Conservation (phyloP, 352 stramenopile species). For the Globisporangium nunn region DNA sequence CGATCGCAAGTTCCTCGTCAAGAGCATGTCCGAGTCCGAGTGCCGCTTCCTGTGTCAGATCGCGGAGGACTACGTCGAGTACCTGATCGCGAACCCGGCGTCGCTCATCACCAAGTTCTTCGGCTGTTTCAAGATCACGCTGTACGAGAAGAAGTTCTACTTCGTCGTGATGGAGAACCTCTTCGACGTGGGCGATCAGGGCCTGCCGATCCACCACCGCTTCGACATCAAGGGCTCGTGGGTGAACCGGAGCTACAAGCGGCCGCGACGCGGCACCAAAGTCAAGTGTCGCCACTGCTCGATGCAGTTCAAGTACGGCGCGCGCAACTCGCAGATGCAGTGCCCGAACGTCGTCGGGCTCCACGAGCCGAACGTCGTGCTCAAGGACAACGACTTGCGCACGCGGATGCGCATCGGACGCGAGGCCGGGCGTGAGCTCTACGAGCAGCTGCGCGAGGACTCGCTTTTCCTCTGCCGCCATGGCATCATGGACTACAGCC, state of each 20-base stretch:
- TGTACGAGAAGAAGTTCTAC: constrained; percentile 88
- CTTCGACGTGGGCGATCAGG: constrained; percentile 66
- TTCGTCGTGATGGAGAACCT: constrained; percentile 93
- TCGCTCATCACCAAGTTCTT: constrained; percentile 88
- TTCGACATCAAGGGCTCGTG: constrained; percentile 92
- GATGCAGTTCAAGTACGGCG: constrained; percentile 78
- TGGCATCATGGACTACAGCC: constrained; percentile 89
- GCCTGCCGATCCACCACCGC: constrained; percentile 71
- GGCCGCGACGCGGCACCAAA: constrained; percentile 60
- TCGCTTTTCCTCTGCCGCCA: constrained; percentile 66
- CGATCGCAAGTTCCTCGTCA: constrained; percentile 89
- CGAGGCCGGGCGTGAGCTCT: constrained; percentile 47
- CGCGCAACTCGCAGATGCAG: constrained; percentile 54
- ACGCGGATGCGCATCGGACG: constrained; percentile 73
- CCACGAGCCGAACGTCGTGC: constrained; percentile 81
- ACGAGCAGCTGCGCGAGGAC: constrained; percentile 62
- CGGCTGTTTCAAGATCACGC: constrained; percentile 85
- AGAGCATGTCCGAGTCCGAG: constrained; percentile 83
- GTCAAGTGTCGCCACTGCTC: constrained; percentile 83
- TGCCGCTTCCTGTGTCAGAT: constrained; percentile 80
- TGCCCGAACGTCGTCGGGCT: constrained; percentile 74
- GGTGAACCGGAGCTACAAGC: constrained; percentile 84
- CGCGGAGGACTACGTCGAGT: constrained; percentile 79
- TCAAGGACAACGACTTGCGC: constrained; percentile 84
- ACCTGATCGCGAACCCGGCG: constrained; percentile 62